phyloP scores from a whole-genome alignment of 2,329 filamentous ascomycete species.

The Microsporum ferrugineum region DNA sequence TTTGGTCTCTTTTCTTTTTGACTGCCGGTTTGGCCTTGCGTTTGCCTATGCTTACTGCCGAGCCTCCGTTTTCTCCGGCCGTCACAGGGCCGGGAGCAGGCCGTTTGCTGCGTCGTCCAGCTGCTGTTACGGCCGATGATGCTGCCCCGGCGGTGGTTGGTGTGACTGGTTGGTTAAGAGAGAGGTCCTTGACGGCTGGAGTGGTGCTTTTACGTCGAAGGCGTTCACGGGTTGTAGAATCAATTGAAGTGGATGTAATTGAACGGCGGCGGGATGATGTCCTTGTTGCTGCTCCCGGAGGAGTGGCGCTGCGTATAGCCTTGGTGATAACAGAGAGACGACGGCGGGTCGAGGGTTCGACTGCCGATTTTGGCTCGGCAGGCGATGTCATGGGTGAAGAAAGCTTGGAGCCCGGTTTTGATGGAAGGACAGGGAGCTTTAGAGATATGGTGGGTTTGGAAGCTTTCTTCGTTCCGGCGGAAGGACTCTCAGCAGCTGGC shows the following conservation, averaged over 20 bases:
- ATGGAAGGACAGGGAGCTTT: constrained; percentile 11
- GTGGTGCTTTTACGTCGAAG: constrained; percentile 34
- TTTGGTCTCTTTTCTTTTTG: constrained; percentile 30
- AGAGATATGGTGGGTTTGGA: constrained; percentile 4
- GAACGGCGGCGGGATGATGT: constrained; percentile 18
- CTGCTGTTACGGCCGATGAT: constrained; percentile 20
- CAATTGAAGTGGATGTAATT: constrained; percentile 10
- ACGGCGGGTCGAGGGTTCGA: constrained; percentile 7
- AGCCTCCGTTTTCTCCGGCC: constrained; percentile 46
- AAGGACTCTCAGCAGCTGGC: constrained; percentile 23
- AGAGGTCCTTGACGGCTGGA: constrained; percentile 27
- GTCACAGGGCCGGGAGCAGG: constrained; percentile 51
- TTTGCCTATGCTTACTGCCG: constrained; percentile 50
- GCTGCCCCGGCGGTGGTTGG: constrained; percentile 13
- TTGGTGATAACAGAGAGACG: constrained; percentile 16
- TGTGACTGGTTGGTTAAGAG: constrained; percentile 20
- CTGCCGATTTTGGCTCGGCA: constrained; percentile 10
- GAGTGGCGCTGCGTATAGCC: constrained; percentile 16
- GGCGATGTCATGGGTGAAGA: constrained; percentile 8
- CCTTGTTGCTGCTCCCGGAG: constrained; percentile 15
- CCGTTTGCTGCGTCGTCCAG: constrained; percentile 42
- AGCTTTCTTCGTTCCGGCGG: constrained; percentile 13
- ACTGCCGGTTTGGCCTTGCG: constrained; percentile 44
- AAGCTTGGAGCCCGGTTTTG: constrained; percentile 8
- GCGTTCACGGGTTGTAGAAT: constrained; percentile 18